Evolutionary conservation across 768 basidiomycete genomes (phyloP), one percentile per base, ranked within the genome.

Genomic region (Lentinula detonsa): DNA sequence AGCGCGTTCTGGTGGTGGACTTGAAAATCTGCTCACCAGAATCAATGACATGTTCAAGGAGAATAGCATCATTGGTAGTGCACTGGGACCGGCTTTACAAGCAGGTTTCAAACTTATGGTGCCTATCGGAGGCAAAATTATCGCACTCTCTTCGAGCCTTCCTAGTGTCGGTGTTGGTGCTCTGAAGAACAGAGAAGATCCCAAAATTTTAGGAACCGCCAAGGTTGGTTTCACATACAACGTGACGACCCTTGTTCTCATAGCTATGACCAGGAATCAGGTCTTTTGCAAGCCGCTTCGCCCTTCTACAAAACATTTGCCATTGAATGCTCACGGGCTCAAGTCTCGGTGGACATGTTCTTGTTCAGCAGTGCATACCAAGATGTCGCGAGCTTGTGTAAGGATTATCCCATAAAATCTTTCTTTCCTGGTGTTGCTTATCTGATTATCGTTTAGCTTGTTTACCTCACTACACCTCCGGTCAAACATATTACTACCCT

Each of bases 341-440:
- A 98, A 73, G 93, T 99, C 49, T 93, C 95, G 0, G 96, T 98
- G 61, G 96, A 98, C 72, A 98, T 99, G 96, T 98, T 98, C 87
- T 79, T 99, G 61, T 98, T 98, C 79, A 92, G 92, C 65, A 81
- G 93, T 7, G 79, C 81, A 18, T 99, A 98, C 71, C 95, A 95
- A 66, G 97, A 98, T 74, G 93, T 98, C 48, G 94, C 97, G 1
- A 94, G 87, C 62, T 81, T 99, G 16, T 89, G 94, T 93, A 70
- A 51, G 81, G 64, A 31, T 52, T 28, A 1, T 54, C 33, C 23
- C 3, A 16, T 61, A 9, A 3, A 58, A 6, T 60, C 5, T 60
- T 40, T 50, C 21, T 33, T 58, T 35, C 31, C 21, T 42, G 28
- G 28, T 28, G 28, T 2, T 28, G 28, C 57, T 31, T 33, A 34